Evolutionary conservation across 148 eudicot genomes (phyloP).

Genomic region (Chenopodium suecicum): DNA sequence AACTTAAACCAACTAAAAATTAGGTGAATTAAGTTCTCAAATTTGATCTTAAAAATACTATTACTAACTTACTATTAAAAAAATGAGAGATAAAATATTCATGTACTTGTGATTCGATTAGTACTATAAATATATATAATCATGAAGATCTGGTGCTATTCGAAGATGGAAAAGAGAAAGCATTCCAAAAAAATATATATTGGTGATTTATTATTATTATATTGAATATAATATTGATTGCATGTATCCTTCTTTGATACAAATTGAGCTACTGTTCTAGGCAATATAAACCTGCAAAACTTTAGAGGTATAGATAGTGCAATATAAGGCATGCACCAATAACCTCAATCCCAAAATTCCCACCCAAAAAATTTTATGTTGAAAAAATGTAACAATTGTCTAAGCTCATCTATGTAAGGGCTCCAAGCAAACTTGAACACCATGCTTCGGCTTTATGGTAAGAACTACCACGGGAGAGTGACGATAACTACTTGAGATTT

Average conservation of each 20-base stretch:
- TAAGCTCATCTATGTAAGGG: conserved; percentile 36
- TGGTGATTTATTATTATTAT: not conserved
- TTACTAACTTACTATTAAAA: too few species aligned
- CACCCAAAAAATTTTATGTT: conserved; percentile 7
- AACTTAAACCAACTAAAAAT: too few species aligned
- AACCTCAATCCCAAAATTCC: not conserved
- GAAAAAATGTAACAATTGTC: not conserved
- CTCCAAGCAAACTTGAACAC: conserved; percentile 71
- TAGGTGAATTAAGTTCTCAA: too few species aligned
- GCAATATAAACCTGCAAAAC: conserved; percentile 20
- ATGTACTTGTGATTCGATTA: too few species aligned
- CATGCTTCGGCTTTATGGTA: conserved; percentile 87
- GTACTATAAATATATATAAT: too few species aligned
- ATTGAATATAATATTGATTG: not conserved
- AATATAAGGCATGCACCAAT: conserved; percentile 13
- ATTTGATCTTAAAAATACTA: too few species aligned
- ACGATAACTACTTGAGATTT: conserved; percentile 63
- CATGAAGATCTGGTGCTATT: not conserved
- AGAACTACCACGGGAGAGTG: conserved; percentile 85
- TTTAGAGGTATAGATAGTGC: conserved; percentile 16
- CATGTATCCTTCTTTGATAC: conserved; percentile 16
- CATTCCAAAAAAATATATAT: not conserved
- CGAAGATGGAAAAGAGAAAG: not conserved
- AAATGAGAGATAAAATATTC: too few species aligned
- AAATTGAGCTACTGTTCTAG: not conserved